Evolutionary conservation across 108 stramenopile genomes (phyloP).

Genomic region (Discostella stelligeroides): DNA sequence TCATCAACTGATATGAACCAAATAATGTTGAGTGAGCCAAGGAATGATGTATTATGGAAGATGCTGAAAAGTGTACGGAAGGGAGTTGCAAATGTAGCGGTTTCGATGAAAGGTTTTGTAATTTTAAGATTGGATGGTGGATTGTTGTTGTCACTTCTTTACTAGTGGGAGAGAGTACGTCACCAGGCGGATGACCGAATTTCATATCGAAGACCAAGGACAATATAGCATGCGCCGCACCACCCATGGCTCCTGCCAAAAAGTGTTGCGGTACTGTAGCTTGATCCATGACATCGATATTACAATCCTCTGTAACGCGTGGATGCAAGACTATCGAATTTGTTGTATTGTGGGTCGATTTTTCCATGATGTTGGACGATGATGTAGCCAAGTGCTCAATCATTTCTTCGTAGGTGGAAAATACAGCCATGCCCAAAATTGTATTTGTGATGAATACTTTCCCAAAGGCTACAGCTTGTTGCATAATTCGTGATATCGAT

Average conservation of each 20-base stretch:
- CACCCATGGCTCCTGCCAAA: conserved; percentile 55
- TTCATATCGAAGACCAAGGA: conserved; percentile 37
- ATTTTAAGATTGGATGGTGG: conserved; percentile 10
- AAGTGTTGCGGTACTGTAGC: conserved; percentile 53
- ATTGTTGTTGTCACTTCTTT: not conserved
- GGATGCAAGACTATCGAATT: not conserved
- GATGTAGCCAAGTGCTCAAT: conserved; percentile 36
- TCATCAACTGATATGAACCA: conserved; percentile 68
- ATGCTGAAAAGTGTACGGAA: conserved; percentile 14
- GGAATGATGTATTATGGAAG: conserved; percentile 55
- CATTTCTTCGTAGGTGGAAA: conserved; percentile 60
- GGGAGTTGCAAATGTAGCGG: conserved; percentile 15
- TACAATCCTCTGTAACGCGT: not conserved
- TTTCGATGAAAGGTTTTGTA: conserved; percentile 10
- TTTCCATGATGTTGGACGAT: not conserved
- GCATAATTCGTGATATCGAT: conserved; percentile 11
- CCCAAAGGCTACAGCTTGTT: conserved; percentile 15
- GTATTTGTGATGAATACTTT: conserved; percentile 58
- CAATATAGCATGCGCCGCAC: conserved; percentile 49
- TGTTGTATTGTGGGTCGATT: not conserved
- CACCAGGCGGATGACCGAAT: not conserved
- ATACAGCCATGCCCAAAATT: conserved; percentile 67
- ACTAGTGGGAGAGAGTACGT: not conserved
- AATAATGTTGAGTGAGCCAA: conserved; percentile 68
- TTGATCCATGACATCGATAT: conserved; percentile 35